Percentiles rank a stretch among this genome's conserved stretches.
phyloP scores from a whole-genome alignment of 1,284 basidiomycete genomes.

The Rhodotorula sp. region DNA sequence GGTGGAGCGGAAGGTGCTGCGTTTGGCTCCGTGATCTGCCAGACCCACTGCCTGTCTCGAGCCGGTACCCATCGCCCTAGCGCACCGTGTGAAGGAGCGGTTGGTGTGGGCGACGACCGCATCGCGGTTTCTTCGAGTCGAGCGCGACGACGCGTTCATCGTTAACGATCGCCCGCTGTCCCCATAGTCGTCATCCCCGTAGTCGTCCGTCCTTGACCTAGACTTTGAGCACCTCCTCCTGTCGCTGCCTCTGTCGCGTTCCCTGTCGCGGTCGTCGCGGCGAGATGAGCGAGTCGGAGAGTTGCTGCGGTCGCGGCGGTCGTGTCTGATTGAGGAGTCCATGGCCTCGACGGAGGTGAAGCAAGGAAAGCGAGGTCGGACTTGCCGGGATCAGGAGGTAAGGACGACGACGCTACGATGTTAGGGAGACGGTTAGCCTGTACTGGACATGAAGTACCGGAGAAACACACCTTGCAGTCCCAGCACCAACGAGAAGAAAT shows the following conservation, averaged over 20 bases:
- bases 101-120: background rate
- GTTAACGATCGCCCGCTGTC: background rate
- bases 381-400: background rate
- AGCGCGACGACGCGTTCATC: background rate
- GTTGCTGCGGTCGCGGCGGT: background rate
- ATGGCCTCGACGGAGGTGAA: background rate
- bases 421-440: no score
- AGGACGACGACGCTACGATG: no score
- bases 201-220: background rate
- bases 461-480: no score
- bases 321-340: background rate
- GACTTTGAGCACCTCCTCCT: background rate
- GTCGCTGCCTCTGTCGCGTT: background rate
- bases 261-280: background rate
- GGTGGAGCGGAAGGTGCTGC: background rate
- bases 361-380: background rate
- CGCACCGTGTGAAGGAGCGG: background rate
- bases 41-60: background rate
- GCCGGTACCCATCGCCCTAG: conserved; percentile 3
- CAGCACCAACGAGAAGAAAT: no score
- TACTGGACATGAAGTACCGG: no score
- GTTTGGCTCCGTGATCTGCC: background rate
- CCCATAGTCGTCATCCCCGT: background rate
- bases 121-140: background rate
- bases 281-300: background rate